Conservation (phyloP, 768 basidiomycete species). For the Filobasidium wieringae region DNA sequence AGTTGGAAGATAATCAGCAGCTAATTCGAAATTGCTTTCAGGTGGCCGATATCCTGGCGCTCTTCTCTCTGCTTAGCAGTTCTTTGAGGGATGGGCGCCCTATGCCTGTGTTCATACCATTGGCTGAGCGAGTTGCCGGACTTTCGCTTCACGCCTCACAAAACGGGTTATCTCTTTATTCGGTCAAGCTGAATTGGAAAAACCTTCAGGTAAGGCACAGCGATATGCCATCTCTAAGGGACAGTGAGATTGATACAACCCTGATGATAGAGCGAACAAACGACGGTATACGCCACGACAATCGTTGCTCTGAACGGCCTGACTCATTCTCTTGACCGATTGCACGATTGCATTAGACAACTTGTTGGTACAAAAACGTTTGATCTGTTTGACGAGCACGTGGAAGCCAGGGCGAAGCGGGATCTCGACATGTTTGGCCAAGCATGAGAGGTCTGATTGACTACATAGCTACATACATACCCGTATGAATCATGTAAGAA, state of each 20-base stretch:
- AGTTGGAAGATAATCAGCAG: not conserved
- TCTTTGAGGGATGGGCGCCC: slow-evolving; percentile 22
- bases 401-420: not conserved
- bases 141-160: slow-evolving; percentile 6
- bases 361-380: slow-evolving; percentile 32
- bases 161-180: not conserved
- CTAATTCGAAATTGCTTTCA: slow-evolving; percentile 2
- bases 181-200: slow-evolving; percentile 15
- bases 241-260: not conserved
- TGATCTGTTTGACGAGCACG: slow-evolving; percentile 23
- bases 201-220: slow-evolving; percentile 14
- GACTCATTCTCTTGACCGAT: slow-evolving; percentile 21
- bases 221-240: not conserved
- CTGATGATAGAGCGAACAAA: slow-evolving; percentile 28
- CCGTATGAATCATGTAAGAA: too few species aligned
- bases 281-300: slow-evolving; percentile 30
- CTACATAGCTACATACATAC: too few species aligned
- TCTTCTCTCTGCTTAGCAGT: slow-evolving; percentile 28
- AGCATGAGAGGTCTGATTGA: slow-evolving; percentile 3
- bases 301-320: slow-evolving; percentile 27
- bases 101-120: slow-evolving; percentile 27
- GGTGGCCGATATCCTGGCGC: slow-evolving; percentile 30
- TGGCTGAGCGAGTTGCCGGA: slow-evolving; percentile 26
- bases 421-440: slow-evolving; percentile 5
- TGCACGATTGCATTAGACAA: slow-evolving; percentile 20